Conservation (phyloP, 2,329 filamentous ascomycete genomes). For the Chaetomiaceae sp. region DNA sequence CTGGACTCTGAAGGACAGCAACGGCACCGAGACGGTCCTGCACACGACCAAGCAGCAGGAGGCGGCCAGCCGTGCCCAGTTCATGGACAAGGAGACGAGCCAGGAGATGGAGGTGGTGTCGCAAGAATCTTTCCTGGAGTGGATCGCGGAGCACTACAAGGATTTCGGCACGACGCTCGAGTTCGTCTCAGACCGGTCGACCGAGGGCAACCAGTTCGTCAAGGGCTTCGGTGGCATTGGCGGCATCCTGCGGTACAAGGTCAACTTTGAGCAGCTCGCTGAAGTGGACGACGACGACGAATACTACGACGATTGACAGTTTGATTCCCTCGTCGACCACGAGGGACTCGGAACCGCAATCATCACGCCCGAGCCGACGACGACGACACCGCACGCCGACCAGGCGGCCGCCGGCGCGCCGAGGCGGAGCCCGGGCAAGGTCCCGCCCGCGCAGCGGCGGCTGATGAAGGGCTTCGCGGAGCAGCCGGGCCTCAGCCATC, state of each 20-base stretch:
- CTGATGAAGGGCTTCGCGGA: slow-evolving; percentile 41
- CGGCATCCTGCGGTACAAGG: slow-evolving; percentile 95
- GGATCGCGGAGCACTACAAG: slow-evolving; percentile 98
- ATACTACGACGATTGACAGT: slow-evolving; percentile 88
- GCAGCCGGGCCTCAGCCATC: slow-evolving; percentile 40
- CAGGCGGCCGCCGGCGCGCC: slow-evolving; percentile 41
- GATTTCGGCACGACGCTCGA: slow-evolving; percentile 94
- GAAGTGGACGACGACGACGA: slow-evolving; percentile 88
- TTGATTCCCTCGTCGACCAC: slow-evolving; percentile 77
- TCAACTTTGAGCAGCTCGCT: slow-evolving; percentile 98
- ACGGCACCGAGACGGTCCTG: slow-evolving; percentile 65
- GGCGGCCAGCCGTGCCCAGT: slow-evolving; percentile 64
- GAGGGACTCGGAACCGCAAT: slow-evolving; percentile 72
- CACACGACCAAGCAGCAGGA: slow-evolving; percentile 89
- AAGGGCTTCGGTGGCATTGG: slow-evolving; percentile 99
- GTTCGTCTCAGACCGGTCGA: slow-evolving; percentile 95
- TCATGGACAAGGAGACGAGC: slow-evolving; percentile 92
- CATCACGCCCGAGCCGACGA: slow-evolving; percentile 32
- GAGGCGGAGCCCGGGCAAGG: slow-evolving; percentile 30
- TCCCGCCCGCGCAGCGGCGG: slow-evolving; percentile 37
- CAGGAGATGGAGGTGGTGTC: slow-evolving; percentile 94
- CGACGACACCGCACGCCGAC: slow-evolving; percentile 25
- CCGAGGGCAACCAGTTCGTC: slow-evolving; percentile 98
- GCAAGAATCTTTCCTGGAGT: slow-evolving; percentile 93
- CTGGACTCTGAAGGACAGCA: slow-evolving; percentile 78